phyloP scores from a whole-genome alignment of 176 grass and related monocot genomes.

The Bonia amplexicaulis region DNA sequence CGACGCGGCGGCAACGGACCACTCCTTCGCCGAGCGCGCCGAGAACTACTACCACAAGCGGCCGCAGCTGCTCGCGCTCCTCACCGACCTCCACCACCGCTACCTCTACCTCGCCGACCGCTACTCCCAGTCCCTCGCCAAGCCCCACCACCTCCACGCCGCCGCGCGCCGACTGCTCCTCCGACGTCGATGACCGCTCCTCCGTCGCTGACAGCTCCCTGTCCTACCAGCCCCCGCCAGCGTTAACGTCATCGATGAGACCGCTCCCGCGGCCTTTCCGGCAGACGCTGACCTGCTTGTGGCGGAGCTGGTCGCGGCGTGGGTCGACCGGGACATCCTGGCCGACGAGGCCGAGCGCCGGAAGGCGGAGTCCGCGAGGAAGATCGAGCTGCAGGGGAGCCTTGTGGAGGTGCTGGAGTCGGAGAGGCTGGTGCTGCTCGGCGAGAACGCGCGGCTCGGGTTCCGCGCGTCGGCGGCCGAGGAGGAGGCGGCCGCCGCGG shows the following conservation, averaged over 20 bases:
- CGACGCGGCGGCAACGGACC: constrained; percentile 37
- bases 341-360: constrained; percentile 46
- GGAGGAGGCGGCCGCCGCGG: constrained; percentile 45
- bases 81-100: constrained; percentile 78
- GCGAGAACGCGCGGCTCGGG: constrained; percentile 79
- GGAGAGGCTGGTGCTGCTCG: constrained; percentile 81
- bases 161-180: constrained; percentile 29
- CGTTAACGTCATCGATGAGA: background rate
- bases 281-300: constrained; percentile 27
- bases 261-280: background rate
- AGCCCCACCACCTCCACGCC: background rate
- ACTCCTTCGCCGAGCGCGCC: constrained; percentile 76
- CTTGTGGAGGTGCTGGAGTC: constrained; percentile 89
- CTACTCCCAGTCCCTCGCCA: constrained; percentile 62
- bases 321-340: constrained; percentile 54
- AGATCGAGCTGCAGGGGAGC: constrained; percentile 93
- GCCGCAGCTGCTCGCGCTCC: constrained; percentile 79
- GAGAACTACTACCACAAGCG: constrained; percentile 81
- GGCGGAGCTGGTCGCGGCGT: constrained; percentile 57
- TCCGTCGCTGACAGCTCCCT: constrained; percentile 83
- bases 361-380: constrained; percentile 40
- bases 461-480: constrained; percentile 53
- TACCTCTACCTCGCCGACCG: constrained; percentile 96
- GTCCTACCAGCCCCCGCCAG: constrained; percentile 51
- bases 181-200: constrained; percentile 47